Base-by-base conservation (phyloP, 495 filamentous ascomycete species). In the Hypoxylon lenormandii region DNA sequence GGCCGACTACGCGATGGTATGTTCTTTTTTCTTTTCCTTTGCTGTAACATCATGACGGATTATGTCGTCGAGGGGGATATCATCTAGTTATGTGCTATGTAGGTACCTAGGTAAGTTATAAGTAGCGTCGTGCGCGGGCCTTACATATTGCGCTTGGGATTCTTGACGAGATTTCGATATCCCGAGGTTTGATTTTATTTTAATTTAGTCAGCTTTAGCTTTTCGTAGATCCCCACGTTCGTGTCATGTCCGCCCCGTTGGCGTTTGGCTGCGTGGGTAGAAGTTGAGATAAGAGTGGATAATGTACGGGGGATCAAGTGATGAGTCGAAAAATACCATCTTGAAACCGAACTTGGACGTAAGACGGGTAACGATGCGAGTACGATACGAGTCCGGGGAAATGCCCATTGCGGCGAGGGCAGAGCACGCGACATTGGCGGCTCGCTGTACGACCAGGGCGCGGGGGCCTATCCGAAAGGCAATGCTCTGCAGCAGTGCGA, bases 301-400 rank as follows among this genome's bases (percentile, higher is more conserved):
- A 53, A 26, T 33, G 45, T 13, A 47, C 26, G 26, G 36, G 19
- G 40, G 12, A 53, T 22, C 26, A 67, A 50, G 48, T 67, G 56
- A 60, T 56, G 46, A 62, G 53, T 61, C 45, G 33, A 62, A 40
- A 26, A 53, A 53, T 26, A 7, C 23, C 37, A 49, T 58, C 57
- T 57, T 42, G 42, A 71, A 71, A 62, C 64, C 57, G 58, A 66
- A 62, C 62, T 63, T 56, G 51, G 43, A 57, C 22, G 42, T 30
- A 53, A 43, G 68, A 60, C 66, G 68, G 62, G 57, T 71, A 38
- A 7, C 50, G 68, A 71, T 66, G 68, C 57, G 60, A 70, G 56
- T 61, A 56, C 57, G 67, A 70, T 70, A 54, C 55, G 47, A 66
- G 68, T 71, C 68, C 58, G 62, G 68, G 68, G 68, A 66, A 71